phyloP scores from a whole-genome alignment of 148 eudicot genomes.

The Vaccinium macrocarpon region DNA sequence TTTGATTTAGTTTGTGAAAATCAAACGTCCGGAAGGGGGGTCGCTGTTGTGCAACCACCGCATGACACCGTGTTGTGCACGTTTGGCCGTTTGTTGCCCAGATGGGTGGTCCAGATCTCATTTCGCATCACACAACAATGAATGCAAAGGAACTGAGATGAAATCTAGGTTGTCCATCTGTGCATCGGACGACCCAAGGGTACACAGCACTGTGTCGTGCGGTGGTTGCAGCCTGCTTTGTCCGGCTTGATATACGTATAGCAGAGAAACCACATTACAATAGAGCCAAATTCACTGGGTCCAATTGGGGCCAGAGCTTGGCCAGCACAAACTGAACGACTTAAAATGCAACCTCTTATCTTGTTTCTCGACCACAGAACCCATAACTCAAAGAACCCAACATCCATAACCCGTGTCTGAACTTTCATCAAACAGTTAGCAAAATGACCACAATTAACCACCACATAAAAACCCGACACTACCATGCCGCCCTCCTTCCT shows the following conservation, averaged over 20 bases:
- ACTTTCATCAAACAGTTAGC: neutral
- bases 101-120: no score
- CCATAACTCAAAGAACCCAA: neutral
- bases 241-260: no score
- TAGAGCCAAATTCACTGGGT: neutral
- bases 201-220: no score
- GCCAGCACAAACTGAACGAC: constrained; percentile 2
- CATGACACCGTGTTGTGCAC: no score
- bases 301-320: neutral
- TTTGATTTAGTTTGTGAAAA: neutral
- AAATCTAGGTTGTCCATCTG: no score
- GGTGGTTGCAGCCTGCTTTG: no score
- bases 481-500: constrained; percentile 18
- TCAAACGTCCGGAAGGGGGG: neutral
- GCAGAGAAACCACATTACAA: neutral
- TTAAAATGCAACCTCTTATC: constrained; percentile 24
- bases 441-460: constrained; percentile 9
- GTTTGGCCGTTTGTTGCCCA: no score
- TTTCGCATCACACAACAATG: no score
- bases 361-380: constrained; percentile 37
- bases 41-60: no score
- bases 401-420: neutral
- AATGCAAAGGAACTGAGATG: no score
- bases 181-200: rapidly evolving
- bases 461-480: neutral